Conservation (phyloP, 176 grass and related monocot species). For the Carex pumila region DNA sequence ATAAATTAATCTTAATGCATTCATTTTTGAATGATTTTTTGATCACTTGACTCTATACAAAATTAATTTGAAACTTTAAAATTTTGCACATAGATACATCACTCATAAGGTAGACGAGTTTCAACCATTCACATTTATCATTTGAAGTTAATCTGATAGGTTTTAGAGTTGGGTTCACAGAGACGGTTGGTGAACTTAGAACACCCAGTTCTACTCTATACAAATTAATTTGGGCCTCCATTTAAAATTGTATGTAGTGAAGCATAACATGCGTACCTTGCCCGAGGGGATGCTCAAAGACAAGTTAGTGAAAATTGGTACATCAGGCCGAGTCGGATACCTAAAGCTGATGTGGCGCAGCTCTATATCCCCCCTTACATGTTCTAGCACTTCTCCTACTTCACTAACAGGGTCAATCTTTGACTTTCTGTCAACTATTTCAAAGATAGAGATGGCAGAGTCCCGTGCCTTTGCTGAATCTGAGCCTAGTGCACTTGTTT, state of each 20-base stretch:
- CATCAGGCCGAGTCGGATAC: slow-evolving; percentile 36
- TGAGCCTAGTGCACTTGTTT: slow-evolving; percentile 33
- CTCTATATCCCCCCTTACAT: slow-evolving; percentile 34
- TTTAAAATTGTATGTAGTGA: background rate
- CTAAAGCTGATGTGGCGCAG: slow-evolving; percentile 37
- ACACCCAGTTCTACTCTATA: too few relatives aligned
- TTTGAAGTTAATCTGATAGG: too few relatives aligned
- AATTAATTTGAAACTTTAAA: too few relatives aligned
- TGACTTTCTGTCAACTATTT: slow-evolving; percentile 38
- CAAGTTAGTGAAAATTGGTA: slow-evolving; percentile 41
- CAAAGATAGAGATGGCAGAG: slow-evolving; percentile 45
- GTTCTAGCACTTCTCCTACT: slow-evolving; percentile 29
- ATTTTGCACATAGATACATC: too few relatives aligned
- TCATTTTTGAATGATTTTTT: too few relatives aligned
- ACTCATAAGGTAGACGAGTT: too few relatives aligned
- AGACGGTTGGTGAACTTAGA: too few relatives aligned
- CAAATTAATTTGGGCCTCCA: background rate
- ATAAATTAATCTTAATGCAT: too few relatives aligned
- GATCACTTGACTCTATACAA: too few relatives aligned
- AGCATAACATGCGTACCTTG: slow-evolving; percentile 17
- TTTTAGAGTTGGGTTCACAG: too few relatives aligned
- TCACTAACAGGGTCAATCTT: slow-evolving; percentile 27
- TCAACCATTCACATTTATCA: too few relatives aligned
- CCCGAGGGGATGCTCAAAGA: slow-evolving; percentile 32
- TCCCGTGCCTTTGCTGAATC: slow-evolving; percentile 36